Base-by-base conservation (phyloP, 2,329 filamentous ascomycete species). In the Paramyrothecium sp. region DNA sequence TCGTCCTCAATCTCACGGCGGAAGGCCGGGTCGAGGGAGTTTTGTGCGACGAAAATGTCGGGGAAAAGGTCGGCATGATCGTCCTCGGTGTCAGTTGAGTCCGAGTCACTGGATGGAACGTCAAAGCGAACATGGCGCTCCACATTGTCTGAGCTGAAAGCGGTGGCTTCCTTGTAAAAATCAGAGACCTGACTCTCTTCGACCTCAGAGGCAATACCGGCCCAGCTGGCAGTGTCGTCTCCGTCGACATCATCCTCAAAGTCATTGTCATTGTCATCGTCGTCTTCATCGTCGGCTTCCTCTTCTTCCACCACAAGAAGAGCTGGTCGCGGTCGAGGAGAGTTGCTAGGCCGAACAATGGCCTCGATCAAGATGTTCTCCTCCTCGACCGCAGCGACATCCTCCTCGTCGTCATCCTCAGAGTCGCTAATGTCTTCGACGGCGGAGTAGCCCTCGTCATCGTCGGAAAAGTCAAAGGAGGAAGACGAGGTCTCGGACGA, bases 381-480 rank as follows among this genome's bases (percentile, higher is more conserved):
- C 77, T 92, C 90, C 82, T 95, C 91, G 78, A 86, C 82, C 80
- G 87, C 85, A 68, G 89, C 84, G 56, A 94, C 85, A 80, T 90
- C 85, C 62, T 90, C 85, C 72, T 94, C 89, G 71, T 94, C 90
- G 61, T 91, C 88, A 60, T 93, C 84, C 55, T 84, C 90, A 12
- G 86, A 88, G 65, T 93, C 90, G 63, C 85, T 90, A 59, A 96
- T 89, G 53, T 92, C 85, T 69, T 94, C 90, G 58, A 96, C 88
- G 41, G 81, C 89, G 2, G 87, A 89, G 71, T 92, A 92, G 56
- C 86, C 88, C 54, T 82, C 85, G 53, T 92, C 89, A 58, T 92
- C 89, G 58, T 88, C 85, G 60, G 84, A 89, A 7, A 86, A 76
- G 65, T 84, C 76, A 56, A 83, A 72, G 1, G 83, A 84, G 11